phyloP scores from a whole-genome alignment of 352 stramenopile genomes.

The Globisporangium radiosum region DNA sequence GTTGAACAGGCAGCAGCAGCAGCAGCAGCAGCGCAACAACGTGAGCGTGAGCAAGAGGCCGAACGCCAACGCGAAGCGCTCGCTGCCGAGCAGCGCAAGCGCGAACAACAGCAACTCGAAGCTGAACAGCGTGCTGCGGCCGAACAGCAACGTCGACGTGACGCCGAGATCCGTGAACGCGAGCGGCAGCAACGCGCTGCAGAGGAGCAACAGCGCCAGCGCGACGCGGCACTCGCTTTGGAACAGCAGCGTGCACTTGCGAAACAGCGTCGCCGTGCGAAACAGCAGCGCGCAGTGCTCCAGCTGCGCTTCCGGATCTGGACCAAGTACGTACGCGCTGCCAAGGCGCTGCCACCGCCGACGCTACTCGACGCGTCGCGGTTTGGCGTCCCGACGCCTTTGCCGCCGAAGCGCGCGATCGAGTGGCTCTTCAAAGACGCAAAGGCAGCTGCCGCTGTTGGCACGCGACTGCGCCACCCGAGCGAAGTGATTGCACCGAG shows the following conservation, averaged over 20 bases:
- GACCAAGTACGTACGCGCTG: constrained; percentile 55
- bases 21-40: not conserved
- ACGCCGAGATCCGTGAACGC: constrained; percentile 6
- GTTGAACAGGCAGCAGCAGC: no score
- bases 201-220: not conserved
- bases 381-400: constrained; percentile 10
- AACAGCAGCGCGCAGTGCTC: constrained; percentile 46
- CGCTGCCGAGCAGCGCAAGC: constrained; percentile 31
- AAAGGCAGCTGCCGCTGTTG: constrained; percentile 5
- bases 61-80: constrained; percentile 22
- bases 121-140: no score
- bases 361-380: constrained; percentile 30
- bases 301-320: constrained; percentile 54
- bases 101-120: not conserved
- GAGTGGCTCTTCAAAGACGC: constrained; percentile 34
- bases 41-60: constrained; percentile 21
- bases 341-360: constrained; percentile 29
- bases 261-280: constrained; percentile 16
- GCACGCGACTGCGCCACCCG: constrained; percentile 23
- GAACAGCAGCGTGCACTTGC: not conserved
- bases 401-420: constrained; percentile 28
- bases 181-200: constrained; percentile 6
- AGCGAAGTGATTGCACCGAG: constrained; percentile 3
- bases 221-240: not conserved
- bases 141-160: constrained; percentile 7